Evolutionary conservation across 352 stramenopile species (phyloP).

Genomic region (Globisporangium megalacanthum): DNA sequence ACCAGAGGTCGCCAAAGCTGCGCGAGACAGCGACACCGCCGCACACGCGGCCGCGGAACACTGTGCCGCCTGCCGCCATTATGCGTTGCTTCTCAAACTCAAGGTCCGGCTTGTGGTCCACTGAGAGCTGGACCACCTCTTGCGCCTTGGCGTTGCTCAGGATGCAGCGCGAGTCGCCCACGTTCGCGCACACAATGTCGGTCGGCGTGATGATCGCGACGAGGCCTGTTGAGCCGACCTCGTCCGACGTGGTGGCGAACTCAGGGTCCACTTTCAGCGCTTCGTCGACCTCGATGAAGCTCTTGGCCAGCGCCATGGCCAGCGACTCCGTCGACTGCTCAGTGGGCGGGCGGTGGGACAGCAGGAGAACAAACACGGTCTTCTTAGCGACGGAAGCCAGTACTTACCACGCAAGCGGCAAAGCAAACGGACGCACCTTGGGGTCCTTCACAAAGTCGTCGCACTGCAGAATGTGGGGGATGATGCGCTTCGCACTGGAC

Average conservation of each 20-base stretch:
- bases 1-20: constrained; percentile 87
- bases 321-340: constrained; percentile 54
- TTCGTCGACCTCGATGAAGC: constrained; percentile 71
- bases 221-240: constrained; percentile 79
- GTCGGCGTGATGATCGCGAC: constrained; percentile 78
- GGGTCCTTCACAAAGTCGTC: constrained; percentile 71
- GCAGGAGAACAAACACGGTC: too few species aligned
- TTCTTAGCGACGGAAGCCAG: not conserved
- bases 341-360: not conserved
- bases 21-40: constrained; percentile 80
- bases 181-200: constrained; percentile 79
- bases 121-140: constrained; percentile 72
- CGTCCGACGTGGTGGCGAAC: constrained; percentile 54
- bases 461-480: constrained; percentile 51
- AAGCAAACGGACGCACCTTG: constrained; percentile 20
- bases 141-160: constrained; percentile 68
- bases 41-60: constrained; percentile 82
- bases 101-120: constrained; percentile 84
- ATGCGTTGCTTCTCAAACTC: constrained; percentile 87
- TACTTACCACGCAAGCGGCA: not conserved
- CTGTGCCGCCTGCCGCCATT: constrained; percentile 69
- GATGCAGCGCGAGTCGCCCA: constrained; percentile 83
- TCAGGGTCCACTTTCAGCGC: constrained; percentile 67
- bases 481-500: constrained; percentile 61
- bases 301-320: constrained; percentile 64